phyloP scores from a whole-genome alignment of 306 rosid species.

The Cucumis cinereus region DNA sequence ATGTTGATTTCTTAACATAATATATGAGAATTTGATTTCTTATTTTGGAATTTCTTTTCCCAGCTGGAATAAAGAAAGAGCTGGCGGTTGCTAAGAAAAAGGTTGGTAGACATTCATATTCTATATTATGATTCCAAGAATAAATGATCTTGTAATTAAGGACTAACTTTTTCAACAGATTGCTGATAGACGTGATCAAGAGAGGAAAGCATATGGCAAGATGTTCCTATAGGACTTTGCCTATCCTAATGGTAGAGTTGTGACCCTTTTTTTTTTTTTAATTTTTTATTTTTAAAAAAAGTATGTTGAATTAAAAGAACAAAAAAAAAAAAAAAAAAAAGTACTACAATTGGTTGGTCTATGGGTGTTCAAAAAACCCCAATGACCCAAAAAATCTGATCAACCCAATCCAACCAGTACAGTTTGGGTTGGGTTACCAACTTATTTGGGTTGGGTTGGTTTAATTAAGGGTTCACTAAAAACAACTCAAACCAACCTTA shows the following conservation, averaged over 20 bases:
- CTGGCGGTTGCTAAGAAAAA: slow-evolving; percentile 59
- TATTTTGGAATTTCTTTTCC: background rate
- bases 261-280: background rate
- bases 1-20: background rate
- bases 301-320: too few relatives aligned
- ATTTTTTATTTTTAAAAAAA: too few relatives aligned
- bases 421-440: too few relatives aligned
- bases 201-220: slow-evolving; percentile 64
- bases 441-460: too few relatives aligned
- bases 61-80: slow-evolving; percentile 86
- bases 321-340: background rate
- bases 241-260: slow-evolving; percentile 19
- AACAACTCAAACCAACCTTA: too few relatives aligned
- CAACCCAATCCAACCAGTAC: too few relatives aligned
- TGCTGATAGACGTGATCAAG: slow-evolving; percentile 55
- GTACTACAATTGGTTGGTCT: too few relatives aligned
- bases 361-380: too few relatives aligned
- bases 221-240: slow-evolving; percentile 54
- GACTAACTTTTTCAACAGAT: slow-evolving; percentile 30
- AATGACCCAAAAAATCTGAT: too few relatives aligned
- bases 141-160: background rate
- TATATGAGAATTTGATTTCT: background rate
- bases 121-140: background rate
- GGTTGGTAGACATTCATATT: slow-evolving; percentile 26
- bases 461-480: too few relatives aligned